Conservation (phyloP, 495 filamentous ascomycete genomes). For the Penicillium pulvis region DNA sequence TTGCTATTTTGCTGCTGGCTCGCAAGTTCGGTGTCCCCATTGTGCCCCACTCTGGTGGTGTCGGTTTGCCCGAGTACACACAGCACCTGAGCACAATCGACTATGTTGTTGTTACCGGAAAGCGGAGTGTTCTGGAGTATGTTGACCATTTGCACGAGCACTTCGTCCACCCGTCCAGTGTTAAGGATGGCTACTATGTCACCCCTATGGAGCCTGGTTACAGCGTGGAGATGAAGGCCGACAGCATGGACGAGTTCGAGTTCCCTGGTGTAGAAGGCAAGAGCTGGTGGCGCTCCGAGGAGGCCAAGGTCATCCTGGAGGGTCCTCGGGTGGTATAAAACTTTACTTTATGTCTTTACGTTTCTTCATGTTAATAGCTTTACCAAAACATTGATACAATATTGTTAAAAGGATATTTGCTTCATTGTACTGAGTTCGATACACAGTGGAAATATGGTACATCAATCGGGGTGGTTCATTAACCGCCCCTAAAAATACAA, state of each 20-base stretch:
- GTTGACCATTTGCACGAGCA: conserved; percentile 95
- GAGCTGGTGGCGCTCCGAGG: conserved; percentile 80
- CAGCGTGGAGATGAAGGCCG: conserved; percentile 88
- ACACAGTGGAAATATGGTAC: conserved; percentile 13
- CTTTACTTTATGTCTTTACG: conserved; percentile 18
- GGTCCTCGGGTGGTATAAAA: conserved; percentile 42
- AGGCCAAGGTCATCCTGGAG: conserved; percentile 67
- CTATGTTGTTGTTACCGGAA: conserved; percentile 84
- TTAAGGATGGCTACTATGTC: conserved; percentile 84
- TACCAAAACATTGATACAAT: not conserved
- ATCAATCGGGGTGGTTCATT: conserved; percentile 9
- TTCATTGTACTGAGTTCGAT: conserved; percentile 1
- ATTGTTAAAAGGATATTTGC: not conserved
- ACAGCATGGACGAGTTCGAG: conserved; percentile 76
- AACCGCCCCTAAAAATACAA: conserved; percentile 18
- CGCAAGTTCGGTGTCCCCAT: conserved; percentile 82
- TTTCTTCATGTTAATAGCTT: conserved; percentile 30
- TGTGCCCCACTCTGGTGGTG: conserved; percentile 87
- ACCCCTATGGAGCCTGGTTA: conserved; percentile 84
- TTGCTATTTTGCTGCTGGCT: conserved; percentile 88
- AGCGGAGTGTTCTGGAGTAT: conserved; percentile 82
- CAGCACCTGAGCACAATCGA: conserved; percentile 94
- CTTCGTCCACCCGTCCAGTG: conserved; percentile 77
- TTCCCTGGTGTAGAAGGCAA: conserved; percentile 75
- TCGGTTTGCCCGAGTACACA: conserved; percentile 91